phyloP scores from a whole-genome alignment of 2,329 filamentous ascomycete species.

The Aspergillus persii region DNA sequence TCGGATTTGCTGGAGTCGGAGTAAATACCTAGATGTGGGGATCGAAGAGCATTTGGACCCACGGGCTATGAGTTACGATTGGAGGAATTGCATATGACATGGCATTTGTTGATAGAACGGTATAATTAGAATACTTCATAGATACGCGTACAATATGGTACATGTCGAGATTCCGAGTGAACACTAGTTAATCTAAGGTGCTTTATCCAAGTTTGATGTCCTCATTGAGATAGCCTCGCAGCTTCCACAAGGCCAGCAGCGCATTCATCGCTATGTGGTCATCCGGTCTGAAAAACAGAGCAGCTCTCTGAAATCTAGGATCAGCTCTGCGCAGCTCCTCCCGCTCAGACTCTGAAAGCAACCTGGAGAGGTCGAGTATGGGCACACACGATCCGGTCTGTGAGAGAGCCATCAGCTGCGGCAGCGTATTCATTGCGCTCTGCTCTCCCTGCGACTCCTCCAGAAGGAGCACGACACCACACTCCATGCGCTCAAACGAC shows the following conservation, averaged over 20 bases:
- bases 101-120: slow-evolving; percentile 3
- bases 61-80: slow-evolving; percentile 2
- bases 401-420: slow-evolving; percentile 32
- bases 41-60: background rate
- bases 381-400: slow-evolving; percentile 32
- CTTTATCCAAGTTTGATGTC: background rate
- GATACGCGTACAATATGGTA: background rate
- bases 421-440: slow-evolving; percentile 5
- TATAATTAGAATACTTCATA: background rate
- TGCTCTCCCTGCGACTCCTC: slow-evolving; percentile 4
- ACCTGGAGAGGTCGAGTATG: slow-evolving; percentile 35
- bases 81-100: background rate
- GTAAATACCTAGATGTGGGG: background rate
- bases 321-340: slow-evolving; percentile 26
- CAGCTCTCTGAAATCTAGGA: slow-evolving; percentile 30
- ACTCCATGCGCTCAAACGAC: slow-evolving; percentile 27
- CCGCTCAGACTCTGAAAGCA: slow-evolving; percentile 32
- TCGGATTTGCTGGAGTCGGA: slow-evolving; percentile 63
- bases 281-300: slow-evolving; percentile 37
- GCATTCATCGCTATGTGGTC: slow-evolving; percentile 26
- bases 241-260: slow-evolving; percentile 40
- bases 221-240: slow-evolving; percentile 31
- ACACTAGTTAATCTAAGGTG: background rate
- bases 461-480: slow-evolving; percentile 31
- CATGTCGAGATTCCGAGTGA: background rate